Conservation (phyloP, 2,329 filamentous ascomycete genomes). For the Rhinocladiella mackenziei region DNA sequence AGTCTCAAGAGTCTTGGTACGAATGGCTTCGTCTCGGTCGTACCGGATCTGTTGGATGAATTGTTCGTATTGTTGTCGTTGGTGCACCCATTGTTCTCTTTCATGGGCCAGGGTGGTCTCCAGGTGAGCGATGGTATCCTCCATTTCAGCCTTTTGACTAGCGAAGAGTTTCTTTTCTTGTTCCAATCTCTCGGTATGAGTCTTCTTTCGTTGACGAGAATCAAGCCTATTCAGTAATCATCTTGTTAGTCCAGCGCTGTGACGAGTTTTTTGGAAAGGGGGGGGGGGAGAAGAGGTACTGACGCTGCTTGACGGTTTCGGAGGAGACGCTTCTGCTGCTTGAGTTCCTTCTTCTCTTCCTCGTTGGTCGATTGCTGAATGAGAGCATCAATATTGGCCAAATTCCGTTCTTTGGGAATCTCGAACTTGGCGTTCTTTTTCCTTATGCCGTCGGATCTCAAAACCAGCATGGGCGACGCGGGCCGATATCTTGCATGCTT, state of each 20-base stretch:
- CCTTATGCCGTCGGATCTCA: constrained; percentile 78
- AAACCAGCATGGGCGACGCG: constrained; percentile 63
- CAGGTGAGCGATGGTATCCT: constrained; percentile 62
- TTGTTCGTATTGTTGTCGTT: constrained; percentile 70
- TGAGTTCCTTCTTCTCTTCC: constrained; percentile 93
- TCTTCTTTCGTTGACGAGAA: constrained; percentile 95
- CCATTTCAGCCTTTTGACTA: constrained; percentile 68
- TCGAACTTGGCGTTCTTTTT: constrained; percentile 99
- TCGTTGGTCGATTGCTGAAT: constrained; percentile 81
- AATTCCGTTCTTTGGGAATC: constrained; percentile 87
- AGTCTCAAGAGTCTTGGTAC: constrained; percentile 82
- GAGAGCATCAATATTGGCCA: constrained; percentile 90
- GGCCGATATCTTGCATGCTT: constrained; percentile 48
- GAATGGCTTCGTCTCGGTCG: constrained; percentile 90
- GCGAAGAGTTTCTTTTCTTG: constrained; percentile 94
- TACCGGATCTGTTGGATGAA: constrained; percentile 72
- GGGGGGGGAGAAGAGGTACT: constrained; percentile 43
- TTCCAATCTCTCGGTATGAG: constrained; percentile 93
- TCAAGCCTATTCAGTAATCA: constrained; percentile 72
- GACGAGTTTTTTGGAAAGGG: constrained; percentile 26
- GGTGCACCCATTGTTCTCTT: constrained; percentile 61
- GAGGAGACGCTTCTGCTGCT: constrained; percentile 93
- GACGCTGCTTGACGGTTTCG: constrained; percentile 97
- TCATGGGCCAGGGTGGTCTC: constrained; percentile 35
- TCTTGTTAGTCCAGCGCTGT: too few relatives aligned